Conservation (phyloP, 805 yeast genomes). For the Kodamaea laetipori region DNA sequence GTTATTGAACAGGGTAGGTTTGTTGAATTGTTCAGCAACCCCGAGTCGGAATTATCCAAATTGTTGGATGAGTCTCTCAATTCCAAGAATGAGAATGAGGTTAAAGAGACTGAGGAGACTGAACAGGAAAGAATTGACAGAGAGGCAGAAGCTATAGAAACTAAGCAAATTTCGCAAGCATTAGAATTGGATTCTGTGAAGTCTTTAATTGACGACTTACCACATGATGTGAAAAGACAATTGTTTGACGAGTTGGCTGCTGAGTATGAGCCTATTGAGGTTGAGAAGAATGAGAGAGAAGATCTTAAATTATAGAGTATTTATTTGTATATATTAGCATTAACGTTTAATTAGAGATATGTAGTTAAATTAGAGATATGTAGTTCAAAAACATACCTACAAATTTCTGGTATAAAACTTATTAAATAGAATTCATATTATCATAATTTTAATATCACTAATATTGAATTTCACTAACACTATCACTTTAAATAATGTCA, state of each 20-base stretch:
- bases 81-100: conserved; percentile 17
- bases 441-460: no score
- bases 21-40: conserved; percentile 41
- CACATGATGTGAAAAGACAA: conserved; percentile 32
- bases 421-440: no score
- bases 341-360: no score
- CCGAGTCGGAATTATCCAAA: conserved; percentile 43
- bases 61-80: conserved; percentile 39
- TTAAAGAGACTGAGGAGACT: conserved; percentile 22
- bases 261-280: conserved; percentile 1
- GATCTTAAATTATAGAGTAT: background rate
- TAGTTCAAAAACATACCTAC: no score
- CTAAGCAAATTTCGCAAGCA: conserved; percentile 17
- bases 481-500: no score
- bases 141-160: conserved; percentile 28
- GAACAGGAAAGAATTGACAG: conserved; percentile 28
- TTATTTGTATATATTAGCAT: background rate
- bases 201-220: conserved; percentile 38
- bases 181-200: conserved; percentile 27
- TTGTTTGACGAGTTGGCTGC: conserved; percentile 17
- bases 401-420: no score
- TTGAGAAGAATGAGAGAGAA: background rate
- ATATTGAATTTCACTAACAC: no score
- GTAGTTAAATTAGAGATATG: no score
- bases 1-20: conserved; percentile 45